Evolutionary conservation across 257 asterid species (phyloP), one percentile per base, ranked within the genome.

Genomic region (Orobanche coerulescens): DNA sequence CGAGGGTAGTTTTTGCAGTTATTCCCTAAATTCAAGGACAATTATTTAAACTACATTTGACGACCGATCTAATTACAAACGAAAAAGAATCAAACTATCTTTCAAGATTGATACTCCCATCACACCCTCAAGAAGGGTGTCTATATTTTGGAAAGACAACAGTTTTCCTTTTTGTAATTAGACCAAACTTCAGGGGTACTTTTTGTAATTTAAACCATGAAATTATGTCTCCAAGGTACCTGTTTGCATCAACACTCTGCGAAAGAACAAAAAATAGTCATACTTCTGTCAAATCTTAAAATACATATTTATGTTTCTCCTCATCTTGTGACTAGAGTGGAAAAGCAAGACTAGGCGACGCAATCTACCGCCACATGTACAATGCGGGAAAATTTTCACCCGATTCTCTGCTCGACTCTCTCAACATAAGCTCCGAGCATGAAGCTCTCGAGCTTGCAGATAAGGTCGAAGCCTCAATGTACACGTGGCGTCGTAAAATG

Each of bases 391-490:
- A 80, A 16, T 93, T 93, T 56, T 78, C 81, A 9, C 90, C 95
- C 0, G 90, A 78, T 48, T 63, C 68, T 39, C 75, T 89, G 19
- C 87, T 93, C 1, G 81, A 85, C 72, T 60, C 79, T 48, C 82
- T 93, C 44, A 75, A 73, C 40, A 55, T 89, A 75, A 65, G 72
- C 71, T 77, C 95, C 2, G 96, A 93, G 71, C 96, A 81, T 4
- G 94, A 86, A 62, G 96, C 99, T 11, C 86, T 85, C 2, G 94
- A 89, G 80, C 78, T 85, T 5, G 97, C 96, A 1, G 95, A 87
- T 70, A 83, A 81, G 67, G 82, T 89, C 12, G 99, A 93, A 61
- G 94, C 95, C 40, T 75, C 97, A 6, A 82, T 87, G 85, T 75
- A 84, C 67, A 83, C 85, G 1, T 93, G 99, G 99, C 75, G 90